These are phyloP conservation scores for Pedinophyceae sp. DNA, from an alignment of 139 green algal species.

Conservation along the genomic window DNA sequence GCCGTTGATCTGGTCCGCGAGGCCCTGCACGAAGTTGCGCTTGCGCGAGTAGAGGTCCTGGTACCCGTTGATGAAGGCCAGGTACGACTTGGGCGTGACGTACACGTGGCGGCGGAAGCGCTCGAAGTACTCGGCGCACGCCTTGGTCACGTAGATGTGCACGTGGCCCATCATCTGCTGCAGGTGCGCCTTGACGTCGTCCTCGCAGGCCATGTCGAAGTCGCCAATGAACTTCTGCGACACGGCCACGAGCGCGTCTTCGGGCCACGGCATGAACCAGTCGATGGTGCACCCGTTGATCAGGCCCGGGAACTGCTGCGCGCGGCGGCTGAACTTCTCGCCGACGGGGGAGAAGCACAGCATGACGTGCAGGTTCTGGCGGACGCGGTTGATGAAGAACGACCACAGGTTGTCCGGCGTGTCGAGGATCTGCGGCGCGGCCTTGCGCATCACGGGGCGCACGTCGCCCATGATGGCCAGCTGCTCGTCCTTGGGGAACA, in stretches of 20 bases:
- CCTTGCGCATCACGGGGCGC: constrained; percentile 56
- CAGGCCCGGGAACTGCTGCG: constrained; percentile 81
- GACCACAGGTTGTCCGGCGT: constrained; percentile 80
- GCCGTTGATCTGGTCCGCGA: constrained; percentile 42
- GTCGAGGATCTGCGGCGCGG: constrained; percentile 38
- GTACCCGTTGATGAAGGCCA: constrained; percentile 80
- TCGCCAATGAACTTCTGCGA: constrained; percentile 70
- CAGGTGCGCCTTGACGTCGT: constrained; percentile 51
- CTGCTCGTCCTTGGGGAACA: constrained; percentile 88
- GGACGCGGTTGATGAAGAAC: constrained; percentile 82
- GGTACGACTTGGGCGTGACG: constrained; percentile 85
- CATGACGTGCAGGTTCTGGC: constrained; percentile 76
- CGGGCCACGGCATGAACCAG: constrained; percentile 71
- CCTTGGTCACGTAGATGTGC: constrained; percentile 60
- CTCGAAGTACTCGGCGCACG: constrained; percentile 65
- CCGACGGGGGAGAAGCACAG: constrained; percentile 89
- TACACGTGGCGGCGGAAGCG: constrained; percentile 76
- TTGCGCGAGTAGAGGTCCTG: constrained; percentile 77
- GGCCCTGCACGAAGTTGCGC: constrained; percentile 26
- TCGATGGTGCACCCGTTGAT: constrained; percentile 92
- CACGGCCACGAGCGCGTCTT: constrained; percentile 49
- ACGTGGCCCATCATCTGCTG: constrained; percentile 74
- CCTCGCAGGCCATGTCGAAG: constrained; percentile 63
- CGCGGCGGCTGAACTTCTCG: constrained; percentile 60
- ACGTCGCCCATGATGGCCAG: constrained; percentile 87